Conservation (phyloP, 1,139 yeast genomes). For the Schwanniomyces etchellsii region DNA sequence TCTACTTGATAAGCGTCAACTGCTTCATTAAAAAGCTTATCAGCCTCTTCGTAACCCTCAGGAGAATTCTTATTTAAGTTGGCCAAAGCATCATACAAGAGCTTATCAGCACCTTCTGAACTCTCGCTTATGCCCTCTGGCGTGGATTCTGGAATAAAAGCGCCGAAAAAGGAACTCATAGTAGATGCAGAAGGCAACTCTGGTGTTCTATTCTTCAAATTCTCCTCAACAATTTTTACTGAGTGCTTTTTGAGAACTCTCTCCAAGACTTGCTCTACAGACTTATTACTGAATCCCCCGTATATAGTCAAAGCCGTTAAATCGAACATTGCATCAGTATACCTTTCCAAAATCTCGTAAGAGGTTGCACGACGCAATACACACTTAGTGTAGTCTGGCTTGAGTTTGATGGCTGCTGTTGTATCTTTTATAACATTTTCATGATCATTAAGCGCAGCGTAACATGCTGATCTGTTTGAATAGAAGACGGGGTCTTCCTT, state of each 20-base stretch:
- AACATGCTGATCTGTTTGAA: constrained; percentile 95
- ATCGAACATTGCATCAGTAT: constrained; percentile 85
- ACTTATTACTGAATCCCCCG: constrained; percentile 74
- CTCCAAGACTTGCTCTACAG: constrained; percentile 79
- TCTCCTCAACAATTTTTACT: constrained; percentile 56
- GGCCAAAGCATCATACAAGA: constrained; percentile 62
- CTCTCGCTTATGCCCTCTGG: constrained; percentile 49
- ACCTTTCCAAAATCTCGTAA: constrained; percentile 72
- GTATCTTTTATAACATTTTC: constrained; percentile 86
- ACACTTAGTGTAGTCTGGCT: constrained; percentile 90
- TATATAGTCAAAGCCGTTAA: constrained; percentile 76
- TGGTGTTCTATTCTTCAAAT: constrained; percentile 46
- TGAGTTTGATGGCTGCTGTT: constrained; percentile 74
- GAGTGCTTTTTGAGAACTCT: constrained; percentile 80
- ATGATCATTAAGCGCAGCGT: constrained; percentile 71
- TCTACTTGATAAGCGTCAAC: constrained; percentile 45
- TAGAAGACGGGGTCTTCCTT: constrained; percentile 82
- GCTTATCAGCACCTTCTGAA: constrained; percentile 52
- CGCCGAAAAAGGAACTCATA: constrained; percentile 80
- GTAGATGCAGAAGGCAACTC: constrained; percentile 83
- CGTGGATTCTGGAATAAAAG: constrained; percentile 43
- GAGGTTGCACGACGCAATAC: constrained; percentile 75
- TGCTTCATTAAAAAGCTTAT: constrained; percentile 63
- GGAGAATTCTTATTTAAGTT: constrained; percentile 58
- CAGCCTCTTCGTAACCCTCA: constrained; percentile 74